Percentiles rank a stretch among this genome's conserved stretches.
phyloP scores from a whole-genome alignment of 1,284 basidiomycete genomes.

The Retiboletus flavoniger region DNA sequence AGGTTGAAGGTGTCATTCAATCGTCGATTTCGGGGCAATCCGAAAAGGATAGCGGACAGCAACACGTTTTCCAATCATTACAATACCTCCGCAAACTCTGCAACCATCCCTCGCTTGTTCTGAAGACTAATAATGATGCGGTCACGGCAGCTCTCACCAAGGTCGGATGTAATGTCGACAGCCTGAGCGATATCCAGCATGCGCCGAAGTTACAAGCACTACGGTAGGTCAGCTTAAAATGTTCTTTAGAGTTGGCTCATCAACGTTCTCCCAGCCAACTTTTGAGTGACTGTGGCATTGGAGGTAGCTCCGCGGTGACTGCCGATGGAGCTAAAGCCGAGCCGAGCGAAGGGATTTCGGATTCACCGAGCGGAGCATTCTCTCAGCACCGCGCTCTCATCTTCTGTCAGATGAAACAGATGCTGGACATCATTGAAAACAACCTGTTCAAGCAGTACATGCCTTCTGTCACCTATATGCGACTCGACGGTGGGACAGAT shows the following conservation, averaged over 20 bases:
- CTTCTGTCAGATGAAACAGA: slow-evolving; percentile 99
- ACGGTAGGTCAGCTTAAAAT: slow-evolving; percentile 52
- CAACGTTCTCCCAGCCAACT: slow-evolving; percentile 67
- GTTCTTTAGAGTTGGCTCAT: slow-evolving; percentile 2
- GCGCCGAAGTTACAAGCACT: slow-evolving; percentile 94
- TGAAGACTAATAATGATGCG: slow-evolving; percentile 66
- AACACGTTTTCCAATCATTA: slow-evolving; percentile 93
- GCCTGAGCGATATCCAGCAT: slow-evolving; percentile 80
- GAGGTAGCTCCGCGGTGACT: slow-evolving; percentile 46
- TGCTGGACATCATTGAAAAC: slow-evolving; percentile 97
- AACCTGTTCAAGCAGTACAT: slow-evolving; percentile 91
- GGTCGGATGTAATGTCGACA: slow-evolving; percentile 43
- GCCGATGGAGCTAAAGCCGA: slow-evolving; percentile 64
- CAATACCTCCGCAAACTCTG: slow-evolving; percentile 98
- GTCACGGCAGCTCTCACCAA: slow-evolving; percentile 65
- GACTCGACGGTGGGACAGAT: slow-evolving; percentile 90
- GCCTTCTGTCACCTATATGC: slow-evolving; percentile 98
- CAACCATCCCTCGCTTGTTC: slow-evolving; percentile 92
- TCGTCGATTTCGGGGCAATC: slow-evolving; percentile 38
- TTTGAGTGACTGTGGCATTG: slow-evolving; percentile 93
- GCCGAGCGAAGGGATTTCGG: slow-evolving; percentile 55
- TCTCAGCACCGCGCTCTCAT: slow-evolving; percentile 97
- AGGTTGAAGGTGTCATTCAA: slow-evolving; percentile 65
- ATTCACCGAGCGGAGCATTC: slow-evolving; percentile 56
- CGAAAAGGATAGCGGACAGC: slow-evolving; percentile 54